Evolutionary conservation across 2,329 filamentous ascomycete genomes (phyloP).

Genomic region (Scopulariopsis brevicaulis): DNA sequence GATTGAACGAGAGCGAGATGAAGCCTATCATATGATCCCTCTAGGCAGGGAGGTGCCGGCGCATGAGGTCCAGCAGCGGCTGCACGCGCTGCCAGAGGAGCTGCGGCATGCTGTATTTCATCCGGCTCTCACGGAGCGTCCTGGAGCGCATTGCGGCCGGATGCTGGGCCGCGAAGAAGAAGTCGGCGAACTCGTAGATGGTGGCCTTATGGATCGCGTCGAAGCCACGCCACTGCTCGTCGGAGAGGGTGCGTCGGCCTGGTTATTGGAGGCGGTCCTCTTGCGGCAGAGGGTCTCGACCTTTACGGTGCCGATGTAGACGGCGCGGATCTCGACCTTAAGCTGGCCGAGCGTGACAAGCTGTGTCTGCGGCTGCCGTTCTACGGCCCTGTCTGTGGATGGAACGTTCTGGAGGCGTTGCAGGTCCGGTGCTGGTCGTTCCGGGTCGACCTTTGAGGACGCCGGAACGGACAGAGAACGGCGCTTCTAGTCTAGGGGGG

Average conservation of each 20-base stretch:
- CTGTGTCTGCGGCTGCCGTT: background rate
- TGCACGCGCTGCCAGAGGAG: conserved; percentile 94
- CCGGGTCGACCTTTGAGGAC: background rate
- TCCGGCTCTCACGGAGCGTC: conserved; percentile 55
- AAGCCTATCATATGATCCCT: conserved; percentile 86
- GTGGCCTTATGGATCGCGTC: conserved; percentile 73
- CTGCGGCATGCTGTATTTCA: conserved; percentile 83
- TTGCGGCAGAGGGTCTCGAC: conserved; percentile 82
- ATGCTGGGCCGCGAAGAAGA: conserved; percentile 80
- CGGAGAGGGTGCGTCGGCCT: conserved; percentile 34
- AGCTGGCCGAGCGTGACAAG: conserved; percentile 66
- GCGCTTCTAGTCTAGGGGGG: too few species aligned
- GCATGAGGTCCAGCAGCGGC: conserved; percentile 65
- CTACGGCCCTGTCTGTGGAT: background rate
- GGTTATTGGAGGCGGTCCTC: background rate
- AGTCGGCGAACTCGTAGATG: conserved; percentile 73
- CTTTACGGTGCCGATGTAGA: conserved; percentile 74
- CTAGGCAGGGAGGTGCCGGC: conserved; percentile 62
- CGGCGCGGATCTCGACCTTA: conserved; percentile 68
- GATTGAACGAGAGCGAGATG: conserved; percentile 83
- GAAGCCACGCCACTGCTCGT: conserved; percentile 73
- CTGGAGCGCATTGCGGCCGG: conserved; percentile 52
- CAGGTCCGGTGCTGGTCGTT: background rate
- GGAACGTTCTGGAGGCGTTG: background rate
- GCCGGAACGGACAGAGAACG: background rate